Evolutionary conservation across 108 stramenopile genomes (phyloP).

Genomic region (Cyclotella cryptica): DNA sequence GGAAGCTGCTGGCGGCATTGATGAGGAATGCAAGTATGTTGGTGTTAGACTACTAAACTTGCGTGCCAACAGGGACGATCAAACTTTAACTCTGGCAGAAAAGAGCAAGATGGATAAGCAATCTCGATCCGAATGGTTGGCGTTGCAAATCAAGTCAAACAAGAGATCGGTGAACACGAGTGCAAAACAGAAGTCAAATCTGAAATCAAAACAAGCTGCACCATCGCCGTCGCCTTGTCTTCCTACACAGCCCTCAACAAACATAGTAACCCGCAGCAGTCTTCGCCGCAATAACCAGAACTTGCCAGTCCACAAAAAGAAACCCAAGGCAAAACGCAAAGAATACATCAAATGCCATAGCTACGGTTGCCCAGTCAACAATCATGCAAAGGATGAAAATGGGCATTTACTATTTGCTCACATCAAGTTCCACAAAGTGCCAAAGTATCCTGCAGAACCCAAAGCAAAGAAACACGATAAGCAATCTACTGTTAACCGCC

Average conservation of each 20-base stretch:
- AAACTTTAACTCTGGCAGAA: neutral
- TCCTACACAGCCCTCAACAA: neutral
- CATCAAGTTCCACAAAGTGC: conserved; percentile 2
- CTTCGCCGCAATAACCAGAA: conserved; percentile 1
- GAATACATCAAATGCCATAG: neutral
- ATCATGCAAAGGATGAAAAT: too few species aligned
- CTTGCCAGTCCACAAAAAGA: neutral
- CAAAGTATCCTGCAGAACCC: neutral
- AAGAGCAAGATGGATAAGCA: neutral
- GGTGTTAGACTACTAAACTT: neutral
- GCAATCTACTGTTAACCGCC: neutral
- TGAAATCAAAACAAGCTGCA: neutral
- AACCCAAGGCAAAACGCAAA: conserved; percentile 4
- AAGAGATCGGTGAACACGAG: neutral
- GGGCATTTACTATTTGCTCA: neutral
- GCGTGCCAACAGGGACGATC: neutral
- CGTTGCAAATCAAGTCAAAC: neutral
- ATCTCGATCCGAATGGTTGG: neutral
- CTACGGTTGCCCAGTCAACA: conserved; percentile 7
- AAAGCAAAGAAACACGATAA: neutral
- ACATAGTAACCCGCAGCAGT: neutral
- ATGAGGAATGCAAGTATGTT: conserved; percentile 3
- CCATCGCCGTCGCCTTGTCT: neutral
- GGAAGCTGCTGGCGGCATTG: neutral
- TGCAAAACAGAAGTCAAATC: neutral